phyloP scores from a whole-genome alignment of 2,329 filamentous ascomycete species.

The Ophiosphaerella herpotricha region DNA sequence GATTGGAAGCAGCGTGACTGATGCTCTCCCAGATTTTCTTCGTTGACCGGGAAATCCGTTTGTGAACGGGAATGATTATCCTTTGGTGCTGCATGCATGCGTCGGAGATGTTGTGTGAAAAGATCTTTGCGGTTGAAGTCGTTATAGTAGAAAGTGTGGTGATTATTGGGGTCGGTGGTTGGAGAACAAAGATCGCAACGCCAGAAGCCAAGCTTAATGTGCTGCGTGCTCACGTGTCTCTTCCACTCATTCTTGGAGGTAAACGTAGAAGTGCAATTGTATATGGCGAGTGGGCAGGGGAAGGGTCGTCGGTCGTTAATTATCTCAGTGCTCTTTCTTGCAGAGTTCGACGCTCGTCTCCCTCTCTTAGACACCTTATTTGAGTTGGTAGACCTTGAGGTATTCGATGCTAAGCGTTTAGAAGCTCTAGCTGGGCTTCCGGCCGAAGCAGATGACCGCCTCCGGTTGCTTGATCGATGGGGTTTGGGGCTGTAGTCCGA shows the following conservation, averaged over 20 bases:
- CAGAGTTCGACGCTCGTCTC: constrained; percentile 15
- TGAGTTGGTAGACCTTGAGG: constrained; percentile 26
- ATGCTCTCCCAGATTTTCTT: constrained; percentile 60
- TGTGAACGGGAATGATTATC: constrained; percentile 41
- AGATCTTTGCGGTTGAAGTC: constrained; percentile 92
- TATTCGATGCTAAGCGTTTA: constrained; percentile 24
- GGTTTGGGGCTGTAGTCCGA: constrained; percentile 41
- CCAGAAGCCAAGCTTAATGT: constrained; percentile 76
- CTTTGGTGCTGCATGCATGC: constrained; percentile 72
- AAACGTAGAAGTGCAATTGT: constrained; percentile 75
- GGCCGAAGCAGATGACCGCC: constrained; percentile 34
- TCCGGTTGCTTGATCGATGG: constrained; percentile 24
- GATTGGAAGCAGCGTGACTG: constrained; percentile 63
- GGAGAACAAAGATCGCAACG: constrained; percentile 68
- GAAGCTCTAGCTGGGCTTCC: constrained; percentile 15
- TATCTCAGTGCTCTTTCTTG: constrained; percentile 14
- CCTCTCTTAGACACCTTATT: constrained; percentile 24
- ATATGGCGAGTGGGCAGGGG: constrained; percentile 76
- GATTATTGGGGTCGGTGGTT: constrained; percentile 39
- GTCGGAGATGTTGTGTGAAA: constrained; percentile 83
- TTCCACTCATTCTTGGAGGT: constrained; percentile 94
- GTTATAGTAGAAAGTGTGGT: constrained; percentile 48
- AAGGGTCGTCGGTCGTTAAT: constrained; percentile 59
- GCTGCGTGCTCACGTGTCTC: constrained; percentile 79
- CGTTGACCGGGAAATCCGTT: constrained; percentile 51